phyloP scores from a whole-genome alignment of 805 yeast genomes.

The Candida pseudoglaebosa region DNA sequence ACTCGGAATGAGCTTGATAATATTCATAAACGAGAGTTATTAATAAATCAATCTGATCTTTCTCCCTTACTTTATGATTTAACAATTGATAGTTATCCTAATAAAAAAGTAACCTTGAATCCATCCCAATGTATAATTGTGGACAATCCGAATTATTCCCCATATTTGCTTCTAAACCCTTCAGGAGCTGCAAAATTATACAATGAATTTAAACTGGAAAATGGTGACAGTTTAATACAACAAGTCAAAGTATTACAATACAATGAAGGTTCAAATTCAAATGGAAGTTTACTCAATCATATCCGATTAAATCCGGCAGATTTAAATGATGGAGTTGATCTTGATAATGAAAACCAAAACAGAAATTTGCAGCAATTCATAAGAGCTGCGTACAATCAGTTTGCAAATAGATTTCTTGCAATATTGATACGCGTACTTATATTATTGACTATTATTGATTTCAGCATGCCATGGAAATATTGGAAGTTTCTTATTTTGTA shows the following conservation, averaged over 20 bases:
- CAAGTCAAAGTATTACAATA: conserved; percentile 20
- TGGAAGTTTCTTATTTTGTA: conserved; percentile 3
- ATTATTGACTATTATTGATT: conserved; percentile 6
- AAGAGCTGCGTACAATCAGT: conserved; percentile 1
- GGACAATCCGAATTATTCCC: conserved; percentile 24
- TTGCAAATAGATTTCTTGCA: conserved; percentile 5
- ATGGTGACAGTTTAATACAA: conserved; percentile 19
- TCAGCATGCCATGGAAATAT: conserved; percentile 4
- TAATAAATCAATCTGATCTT: conserved; percentile 26
- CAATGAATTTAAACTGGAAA: conserved; percentile 8
- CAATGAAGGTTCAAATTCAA: conserved; percentile 6
- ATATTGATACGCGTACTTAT: conserved; percentile 6
- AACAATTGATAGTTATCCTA: conserved; percentile 6
- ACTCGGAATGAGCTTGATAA: background rate
- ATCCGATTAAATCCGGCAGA: no score
- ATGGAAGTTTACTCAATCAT: background rate
- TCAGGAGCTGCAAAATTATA: conserved; percentile 30
- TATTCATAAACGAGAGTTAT: conserved; percentile 9
- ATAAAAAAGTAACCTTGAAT: conserved; percentile 19
- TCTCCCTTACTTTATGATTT: conserved; percentile 22
- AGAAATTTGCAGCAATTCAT: conserved; percentile 2
- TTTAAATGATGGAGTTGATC: background rate
- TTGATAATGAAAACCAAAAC: background rate
- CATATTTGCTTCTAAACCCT: conserved; percentile 37
- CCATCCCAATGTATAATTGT: conserved; percentile 44